Percentiles rank a stretch among this genome's conserved stretches.
phyloP scores from a whole-genome alignment of 1,284 basidiomycete genomes.

The Leccinum solheimii region DNA sequence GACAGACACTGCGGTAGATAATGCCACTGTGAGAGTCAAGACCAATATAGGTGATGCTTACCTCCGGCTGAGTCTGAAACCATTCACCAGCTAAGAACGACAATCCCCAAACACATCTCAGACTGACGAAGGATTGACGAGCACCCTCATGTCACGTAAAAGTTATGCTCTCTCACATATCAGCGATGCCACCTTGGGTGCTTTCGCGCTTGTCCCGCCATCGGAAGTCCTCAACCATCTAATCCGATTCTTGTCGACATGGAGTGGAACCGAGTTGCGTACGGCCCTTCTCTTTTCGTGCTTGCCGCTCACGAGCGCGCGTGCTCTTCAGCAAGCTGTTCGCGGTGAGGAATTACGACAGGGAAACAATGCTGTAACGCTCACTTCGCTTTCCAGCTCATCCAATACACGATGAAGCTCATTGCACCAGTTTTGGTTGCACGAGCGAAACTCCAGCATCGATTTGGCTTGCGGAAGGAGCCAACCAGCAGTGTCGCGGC shows the following conservation, averaged over 20 bases:
- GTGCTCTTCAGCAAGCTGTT: constrained; percentile 63
- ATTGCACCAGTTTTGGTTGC: constrained; percentile 62
- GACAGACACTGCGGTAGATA: background rate
- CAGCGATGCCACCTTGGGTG: constrained; percentile 62
- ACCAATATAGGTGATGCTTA: background rate
- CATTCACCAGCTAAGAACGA: background rate
- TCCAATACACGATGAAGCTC: constrained; percentile 71
- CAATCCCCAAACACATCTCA: background rate
- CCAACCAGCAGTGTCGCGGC: constrained; percentile 54
- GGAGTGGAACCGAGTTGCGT: constrained; percentile 81
- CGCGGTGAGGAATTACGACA: constrained; percentile 45
- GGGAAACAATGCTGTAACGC: background rate
- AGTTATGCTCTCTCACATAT: constrained; percentile 42
- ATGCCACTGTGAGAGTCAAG: background rate
- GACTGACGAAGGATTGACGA: background rate
- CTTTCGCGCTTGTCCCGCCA: constrained; percentile 55
- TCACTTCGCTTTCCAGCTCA: constrained; percentile 44
- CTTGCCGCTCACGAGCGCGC: constrained; percentile 19
- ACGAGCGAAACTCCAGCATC: constrained; percentile 66
- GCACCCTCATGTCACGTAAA: constrained; percentile 42
- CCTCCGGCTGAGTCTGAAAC: background rate
- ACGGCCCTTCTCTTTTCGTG: constrained; percentile 15
- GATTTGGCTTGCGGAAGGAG: constrained; percentile 52
- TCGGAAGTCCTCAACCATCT: constrained; percentile 69
- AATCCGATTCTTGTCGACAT: constrained; percentile 71